Percentiles rank a stretch among this genome's conserved stretches.
Evolutionary conservation across 352 stramenopile species (phyloP).

Genomic region (Phytophthora pisi): DNA sequence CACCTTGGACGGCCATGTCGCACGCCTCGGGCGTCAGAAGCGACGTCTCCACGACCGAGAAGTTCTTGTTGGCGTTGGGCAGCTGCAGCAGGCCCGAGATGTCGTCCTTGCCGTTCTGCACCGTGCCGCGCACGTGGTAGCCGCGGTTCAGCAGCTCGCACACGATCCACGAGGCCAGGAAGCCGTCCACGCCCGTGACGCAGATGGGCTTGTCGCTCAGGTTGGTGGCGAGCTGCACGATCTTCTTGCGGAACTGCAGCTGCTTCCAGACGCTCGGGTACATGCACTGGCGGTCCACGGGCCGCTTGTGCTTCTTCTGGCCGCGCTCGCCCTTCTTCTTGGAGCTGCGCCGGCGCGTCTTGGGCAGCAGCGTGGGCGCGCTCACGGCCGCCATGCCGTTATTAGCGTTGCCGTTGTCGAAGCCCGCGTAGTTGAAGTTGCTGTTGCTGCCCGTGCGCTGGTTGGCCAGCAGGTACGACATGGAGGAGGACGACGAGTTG

Average conservation of each 20-base stretch:
- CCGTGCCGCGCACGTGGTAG: constrained; percentile 84
- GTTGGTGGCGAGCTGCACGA: constrained; percentile 76
- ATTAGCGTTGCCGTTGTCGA: not conserved
- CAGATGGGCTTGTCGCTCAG: constrained; percentile 84
- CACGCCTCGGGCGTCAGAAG: constrained; percentile 87
- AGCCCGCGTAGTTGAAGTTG: constrained; percentile 26
- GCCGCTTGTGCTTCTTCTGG: constrained; percentile 36
- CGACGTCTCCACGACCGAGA: constrained; percentile 88
- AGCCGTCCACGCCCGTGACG: constrained; percentile 87
- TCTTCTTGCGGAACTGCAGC: constrained; percentile 83
- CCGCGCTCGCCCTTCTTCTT: constrained; percentile 38
- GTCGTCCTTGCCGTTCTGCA: constrained; percentile 88
- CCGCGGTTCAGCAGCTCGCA: constrained; percentile 75
- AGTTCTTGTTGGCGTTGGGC: constrained; percentile 77
- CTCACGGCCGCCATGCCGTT: constrained; percentile 2
- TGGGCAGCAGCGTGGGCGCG: constrained; percentile 15
- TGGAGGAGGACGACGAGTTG: constrained; percentile 40
- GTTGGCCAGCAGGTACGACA: constrained; percentile 28
- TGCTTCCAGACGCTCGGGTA: constrained; percentile 84
- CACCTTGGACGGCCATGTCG: constrained; percentile 81
- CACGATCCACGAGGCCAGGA: constrained; percentile 87
- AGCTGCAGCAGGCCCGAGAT: constrained; percentile 78
- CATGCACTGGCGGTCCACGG: constrained; percentile 61
- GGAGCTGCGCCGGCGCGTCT: constrained; percentile 31
- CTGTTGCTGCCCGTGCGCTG: constrained; percentile 19